Evolutionary conservation across 768 basidiomycete genomes (phyloP), one percentile per base, ranked within the genome.

Genomic region (Mycena chlorophos): DNA sequence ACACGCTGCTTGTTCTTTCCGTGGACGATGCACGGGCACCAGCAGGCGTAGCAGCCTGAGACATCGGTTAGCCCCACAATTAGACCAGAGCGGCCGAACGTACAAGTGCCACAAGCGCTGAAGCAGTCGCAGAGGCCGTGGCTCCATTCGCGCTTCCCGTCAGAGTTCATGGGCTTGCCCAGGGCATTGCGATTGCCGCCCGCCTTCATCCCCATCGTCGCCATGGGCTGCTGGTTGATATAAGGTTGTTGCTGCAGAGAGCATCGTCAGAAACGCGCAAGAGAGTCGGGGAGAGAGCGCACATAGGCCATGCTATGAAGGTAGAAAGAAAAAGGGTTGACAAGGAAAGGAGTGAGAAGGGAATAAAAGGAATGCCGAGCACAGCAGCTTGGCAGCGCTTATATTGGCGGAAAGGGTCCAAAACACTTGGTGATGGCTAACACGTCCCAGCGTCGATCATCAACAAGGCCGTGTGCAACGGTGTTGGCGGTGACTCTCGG

Each of bases 1-100:
- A 69, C 40, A 19, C 76, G 71, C 40, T 68, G 61, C 46, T 67
- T 74, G 64, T 73, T 73, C 57, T 71, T 61, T 17, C 68, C 71
- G 51, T 75, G 74, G 8, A 70, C 62, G 25, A 75, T 61, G 57
- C 75, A 78, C 12, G 78, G 75, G 57, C 65, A 73, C 60, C 63
- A 76, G 48, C 65, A 71, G 1, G 76, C 61, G 30, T 66, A 50
- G 26, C 64, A 54, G 55, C 61, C 72, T 73, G 37, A 37, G 17
- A 16, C 34, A 57, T 22, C 55, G 25, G 25, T 25, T 14, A 16
- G 42, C 25, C 16, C 30, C 0, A 28, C n/a, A 17, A 30, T 31
- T 12, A 6, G 39, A 20, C 14, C 17, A 49, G 8, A 20, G 28
- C 13, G 13, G 29, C n/a, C 8, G 29, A 48, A 63, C 67, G 25